Conservation (phyloP, 176 grass and related monocot genomes). For the Panicum miliaceum region DNA sequence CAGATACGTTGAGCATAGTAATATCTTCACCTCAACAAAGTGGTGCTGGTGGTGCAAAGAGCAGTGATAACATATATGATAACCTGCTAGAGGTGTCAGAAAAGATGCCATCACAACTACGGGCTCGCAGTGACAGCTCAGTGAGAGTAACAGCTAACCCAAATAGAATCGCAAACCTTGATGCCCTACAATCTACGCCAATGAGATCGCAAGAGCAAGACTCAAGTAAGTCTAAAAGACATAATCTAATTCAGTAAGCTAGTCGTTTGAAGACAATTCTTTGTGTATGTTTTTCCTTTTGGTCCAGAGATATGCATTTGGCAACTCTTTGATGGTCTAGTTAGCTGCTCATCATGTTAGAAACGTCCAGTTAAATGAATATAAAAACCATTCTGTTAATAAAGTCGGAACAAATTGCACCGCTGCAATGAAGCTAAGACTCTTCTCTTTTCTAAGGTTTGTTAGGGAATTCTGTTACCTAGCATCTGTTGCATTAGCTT, state of each 20-base stretch:
- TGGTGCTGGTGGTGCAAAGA: slow-evolving; percentile 29
- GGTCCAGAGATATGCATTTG: slow-evolving; percentile 20
- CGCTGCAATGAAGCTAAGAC: slow-evolving; percentile 6
- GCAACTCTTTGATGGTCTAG: slow-evolving; percentile 7
- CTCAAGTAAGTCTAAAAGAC: slow-evolving; percentile 69
- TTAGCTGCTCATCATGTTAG: slow-evolving; percentile 24
- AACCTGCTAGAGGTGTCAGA: slow-evolving; percentile 41
- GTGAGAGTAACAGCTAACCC: slow-evolving; percentile 45
- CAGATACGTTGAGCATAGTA: slow-evolving; percentile 70
- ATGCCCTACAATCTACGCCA: slow-evolving; percentile 48
- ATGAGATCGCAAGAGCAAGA: slow-evolving; percentile 50
- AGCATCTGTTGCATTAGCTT: neutral
- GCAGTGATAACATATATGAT: slow-evolving; percentile 37
- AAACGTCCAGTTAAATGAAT: neutral
- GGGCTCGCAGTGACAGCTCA: slow-evolving; percentile 35
- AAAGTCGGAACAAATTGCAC: slow-evolving; percentile 7
- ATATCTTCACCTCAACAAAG: slow-evolving; percentile 67
- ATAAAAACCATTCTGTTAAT: neutral
- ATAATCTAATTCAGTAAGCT: slow-evolving; percentile 33
- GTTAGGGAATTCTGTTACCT: neutral
- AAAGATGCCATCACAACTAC: slow-evolving; percentile 55
- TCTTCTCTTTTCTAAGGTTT: neutral
- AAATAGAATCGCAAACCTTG: slow-evolving; percentile 48
- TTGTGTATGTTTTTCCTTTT: slow-evolving; percentile 25
- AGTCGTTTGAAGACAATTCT: slow-evolving; percentile 22